Evolutionary conservation across 345 rosid genomes (phyloP).

Genomic region (Zanthoxylum bungeanum): DNA sequence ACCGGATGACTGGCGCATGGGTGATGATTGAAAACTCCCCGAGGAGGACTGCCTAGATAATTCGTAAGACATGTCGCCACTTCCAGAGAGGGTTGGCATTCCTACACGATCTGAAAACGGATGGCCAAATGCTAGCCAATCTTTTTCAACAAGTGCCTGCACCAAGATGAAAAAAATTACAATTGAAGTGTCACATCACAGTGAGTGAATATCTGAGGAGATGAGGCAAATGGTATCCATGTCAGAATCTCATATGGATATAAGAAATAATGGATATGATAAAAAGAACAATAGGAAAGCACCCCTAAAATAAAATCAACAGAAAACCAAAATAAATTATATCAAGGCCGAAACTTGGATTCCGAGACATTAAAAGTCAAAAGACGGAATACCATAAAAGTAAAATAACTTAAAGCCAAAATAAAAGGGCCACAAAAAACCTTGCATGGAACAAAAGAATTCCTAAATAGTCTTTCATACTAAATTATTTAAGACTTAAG

Average conservation of each 20-base stretch:
- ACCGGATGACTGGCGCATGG: slow-evolving; percentile 67
- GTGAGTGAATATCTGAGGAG: neutral
- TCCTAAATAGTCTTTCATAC: neutral
- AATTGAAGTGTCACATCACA: neutral
- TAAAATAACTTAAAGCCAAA: slow-evolving; percentile 8
- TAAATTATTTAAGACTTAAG: neutral
- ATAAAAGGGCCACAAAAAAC: neutral
- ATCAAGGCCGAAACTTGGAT: neutral
- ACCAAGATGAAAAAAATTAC: slow-evolving; percentile 10
- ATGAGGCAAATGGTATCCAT: neutral
- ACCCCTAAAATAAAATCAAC: slow-evolving; percentile 1
- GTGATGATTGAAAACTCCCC: slow-evolving; percentile 72
- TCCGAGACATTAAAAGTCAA: slow-evolving; percentile 9
- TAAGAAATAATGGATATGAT: neutral
- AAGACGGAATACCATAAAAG: neutral
- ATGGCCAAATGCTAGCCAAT: slow-evolving; percentile 99
- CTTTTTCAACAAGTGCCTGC: slow-evolving; percentile 95
- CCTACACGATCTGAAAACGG: slow-evolving; percentile 96
- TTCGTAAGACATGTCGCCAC: slow-evolving; percentile 46
- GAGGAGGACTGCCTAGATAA: slow-evolving; percentile 71
- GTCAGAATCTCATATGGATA: slow-evolving; percentile 4
- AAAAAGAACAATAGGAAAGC: neutral
- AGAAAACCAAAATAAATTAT: neutral
- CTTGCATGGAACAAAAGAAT: slow-evolving; percentile 10
- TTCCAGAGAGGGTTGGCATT: slow-evolving; percentile 71